Evolutionary conservation across 306 rosid species (phyloP).

Genomic region (Mucuna pruriens): DNA sequence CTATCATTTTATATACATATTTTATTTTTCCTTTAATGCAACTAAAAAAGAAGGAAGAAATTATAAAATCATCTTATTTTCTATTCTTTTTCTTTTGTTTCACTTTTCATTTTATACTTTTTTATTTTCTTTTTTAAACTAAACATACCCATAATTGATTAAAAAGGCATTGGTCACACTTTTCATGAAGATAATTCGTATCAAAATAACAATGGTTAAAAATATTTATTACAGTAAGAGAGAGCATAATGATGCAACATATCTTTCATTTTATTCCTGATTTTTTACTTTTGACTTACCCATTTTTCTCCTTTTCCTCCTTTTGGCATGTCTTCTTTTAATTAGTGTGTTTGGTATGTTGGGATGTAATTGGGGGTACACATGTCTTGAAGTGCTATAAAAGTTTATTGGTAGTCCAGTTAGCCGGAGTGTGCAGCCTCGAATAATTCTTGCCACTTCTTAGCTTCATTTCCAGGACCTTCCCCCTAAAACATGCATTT

Average conservation of each 20-base stretch:
- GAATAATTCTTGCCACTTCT: conserved; percentile 80
- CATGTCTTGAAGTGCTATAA: background rate
- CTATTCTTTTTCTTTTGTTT: no score
- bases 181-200: background rate
- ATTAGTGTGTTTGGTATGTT: background rate
- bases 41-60: no score
- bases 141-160: no score
- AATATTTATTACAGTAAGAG: background rate
- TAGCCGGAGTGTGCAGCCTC: conserved; percentile 48
- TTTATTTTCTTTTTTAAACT: no score
- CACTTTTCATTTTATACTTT: no score
- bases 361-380: background rate
- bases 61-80: no score
- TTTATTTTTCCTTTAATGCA: no score
- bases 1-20: no score
- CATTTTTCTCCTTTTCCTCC: background rate
- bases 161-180: background rate
- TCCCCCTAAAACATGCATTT: conserved; percentile 66
- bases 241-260: background rate
- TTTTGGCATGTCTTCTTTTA: background rate
- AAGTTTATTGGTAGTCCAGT: conserved; percentile 7
- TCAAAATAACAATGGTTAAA: background rate
- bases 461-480: conserved; percentile 81
- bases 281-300: background rate
- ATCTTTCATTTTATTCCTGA: background rate